Percentiles rank a stretch among this genome's conserved stretches.
phyloP scores from a whole-genome alignment of 2,329 filamentous ascomycete species.

The Fusarium papillatum region DNA sequence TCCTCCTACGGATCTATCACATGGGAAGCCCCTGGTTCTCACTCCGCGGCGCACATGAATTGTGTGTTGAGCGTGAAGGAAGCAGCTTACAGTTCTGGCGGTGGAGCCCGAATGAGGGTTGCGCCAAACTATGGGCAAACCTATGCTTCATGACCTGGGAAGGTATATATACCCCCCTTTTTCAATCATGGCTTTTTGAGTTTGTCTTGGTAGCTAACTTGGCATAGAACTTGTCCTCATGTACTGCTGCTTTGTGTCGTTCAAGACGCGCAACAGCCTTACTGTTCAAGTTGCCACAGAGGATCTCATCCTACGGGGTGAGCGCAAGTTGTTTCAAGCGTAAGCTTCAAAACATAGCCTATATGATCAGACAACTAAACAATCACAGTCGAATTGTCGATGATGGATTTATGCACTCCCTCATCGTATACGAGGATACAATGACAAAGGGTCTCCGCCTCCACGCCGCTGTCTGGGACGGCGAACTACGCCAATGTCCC shows the following conservation, averaged over 20 bases:
- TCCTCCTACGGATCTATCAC: slow-evolving; percentile 61
- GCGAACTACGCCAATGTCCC: slow-evolving; percentile 66
- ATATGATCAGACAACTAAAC: slow-evolving; percentile 10
- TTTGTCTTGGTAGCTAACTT: slow-evolving; percentile 16
- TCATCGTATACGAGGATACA: slow-evolving; percentile 67
- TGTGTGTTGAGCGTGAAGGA: slow-evolving; percentile 64
- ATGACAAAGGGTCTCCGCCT: slow-evolving; percentile 64
- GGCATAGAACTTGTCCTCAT: slow-evolving; percentile 69
- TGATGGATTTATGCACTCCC: slow-evolving; percentile 65
- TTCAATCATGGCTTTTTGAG: not conserved
- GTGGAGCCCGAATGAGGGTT: slow-evolving; percentile 60
- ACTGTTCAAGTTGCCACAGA: slow-evolving; percentile 58
- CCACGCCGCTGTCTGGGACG: slow-evolving; percentile 69
- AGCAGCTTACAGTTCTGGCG: slow-evolving; percentile 64
- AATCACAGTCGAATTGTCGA: slow-evolving; percentile 66
- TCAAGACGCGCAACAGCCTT: slow-evolving; percentile 65
- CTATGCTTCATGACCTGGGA: slow-evolving; percentile 73
- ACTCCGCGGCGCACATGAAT: slow-evolving; percentile 65
- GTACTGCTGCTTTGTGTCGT: slow-evolving; percentile 68
- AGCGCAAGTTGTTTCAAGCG: slow-evolving; percentile 69
- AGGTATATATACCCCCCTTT: slow-evolving; percentile 53
- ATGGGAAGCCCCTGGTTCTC: slow-evolving; percentile 60
- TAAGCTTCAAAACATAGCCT: slow-evolving; percentile 49
- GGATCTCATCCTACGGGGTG: slow-evolving; percentile 62
- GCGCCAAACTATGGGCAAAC: slow-evolving; percentile 66